Evolutionary conservation across 2,329 filamentous ascomycete species (phyloP).

Genomic region (Xylariaceae sp.): DNA sequence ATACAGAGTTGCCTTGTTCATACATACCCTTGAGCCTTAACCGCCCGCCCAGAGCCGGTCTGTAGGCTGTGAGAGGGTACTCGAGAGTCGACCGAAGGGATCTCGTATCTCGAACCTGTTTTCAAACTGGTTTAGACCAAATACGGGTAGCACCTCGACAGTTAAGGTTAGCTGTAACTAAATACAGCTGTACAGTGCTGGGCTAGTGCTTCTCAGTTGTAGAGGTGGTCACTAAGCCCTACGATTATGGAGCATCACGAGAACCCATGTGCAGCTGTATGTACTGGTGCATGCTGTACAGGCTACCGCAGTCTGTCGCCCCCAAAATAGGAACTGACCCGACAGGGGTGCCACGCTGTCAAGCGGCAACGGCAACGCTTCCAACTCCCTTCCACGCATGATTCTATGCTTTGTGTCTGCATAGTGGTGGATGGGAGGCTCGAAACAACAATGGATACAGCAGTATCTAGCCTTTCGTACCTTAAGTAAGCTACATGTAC

Average conservation of each 20-base stretch:
- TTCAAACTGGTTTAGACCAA: background rate
- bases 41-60: too few relatives aligned
- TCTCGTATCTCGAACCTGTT: background rate
- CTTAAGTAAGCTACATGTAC: too few relatives aligned
- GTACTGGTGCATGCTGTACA: background rate
- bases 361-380: too few relatives aligned
- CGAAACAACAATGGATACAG: too few relatives aligned
- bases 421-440: too few relatives aligned
- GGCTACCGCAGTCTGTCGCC: too few relatives aligned
- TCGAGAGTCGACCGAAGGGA: background rate
- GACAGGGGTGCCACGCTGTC: constrained; percentile 14
- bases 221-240: constrained; percentile 16
- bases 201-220: constrained; percentile 8
- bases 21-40: too few relatives aligned
- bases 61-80: background rate
- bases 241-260: constrained; percentile 9
- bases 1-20: too few relatives aligned
- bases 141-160: background rate
- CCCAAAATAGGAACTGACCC: constrained; percentile 23
- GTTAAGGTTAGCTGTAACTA: constrained; percentile 9
- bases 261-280: background rate
- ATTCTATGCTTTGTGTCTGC: constrained; percentile 16
- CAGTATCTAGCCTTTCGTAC: too few relatives aligned
- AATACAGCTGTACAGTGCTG: constrained; percentile 18
- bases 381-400: background rate